Evolutionary conservation across 2,329 filamentous ascomycete species (phyloP).

Genomic region (Sclerotinia sclerotiorum): DNA sequence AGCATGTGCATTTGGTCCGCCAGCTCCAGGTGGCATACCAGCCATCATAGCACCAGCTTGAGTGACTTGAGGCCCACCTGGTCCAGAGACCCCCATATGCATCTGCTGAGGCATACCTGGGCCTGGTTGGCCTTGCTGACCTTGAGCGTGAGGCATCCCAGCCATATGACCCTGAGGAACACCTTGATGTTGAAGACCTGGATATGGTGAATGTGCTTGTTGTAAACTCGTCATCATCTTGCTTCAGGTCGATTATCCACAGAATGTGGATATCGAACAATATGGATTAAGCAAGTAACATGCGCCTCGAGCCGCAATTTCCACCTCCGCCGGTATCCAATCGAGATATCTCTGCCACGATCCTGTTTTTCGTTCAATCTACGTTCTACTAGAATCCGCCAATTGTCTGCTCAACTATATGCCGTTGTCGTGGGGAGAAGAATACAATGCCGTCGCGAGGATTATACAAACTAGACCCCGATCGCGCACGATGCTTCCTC

Average conservation of each 20-base stretch:
- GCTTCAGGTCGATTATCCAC: slow-evolving; percentile 50
- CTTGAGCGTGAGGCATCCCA: slow-evolving; percentile 58
- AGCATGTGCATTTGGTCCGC: slow-evolving; percentile 61
- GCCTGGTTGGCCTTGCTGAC: slow-evolving; percentile 66
- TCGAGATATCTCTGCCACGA: slow-evolving; percentile 38
- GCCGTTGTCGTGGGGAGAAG: slow-evolving; percentile 21
- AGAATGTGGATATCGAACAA: slow-evolving; percentile 57
- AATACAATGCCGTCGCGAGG: slow-evolving; percentile 28
- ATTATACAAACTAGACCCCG: slow-evolving; percentile 34
- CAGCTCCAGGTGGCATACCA: slow-evolving; percentile 68
- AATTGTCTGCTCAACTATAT: slow-evolving; percentile 23
- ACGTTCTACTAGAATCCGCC: slow-evolving; percentile 7
- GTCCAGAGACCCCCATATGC: slow-evolving; percentile 72
- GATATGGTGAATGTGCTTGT: slow-evolving; percentile 68
- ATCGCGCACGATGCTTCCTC: slow-evolving; percentile 24
- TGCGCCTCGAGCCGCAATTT: slow-evolving; percentile 33
- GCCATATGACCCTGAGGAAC: slow-evolving; percentile 58
- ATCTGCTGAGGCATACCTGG: slow-evolving; percentile 65
- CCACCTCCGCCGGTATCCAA: slow-evolving; percentile 50
- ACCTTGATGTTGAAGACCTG: slow-evolving; percentile 71
- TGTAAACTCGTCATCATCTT: slow-evolving; percentile 72
- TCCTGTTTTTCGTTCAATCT: slow-evolving; percentile 27
- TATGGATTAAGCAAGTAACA: slow-evolving; percentile 30
- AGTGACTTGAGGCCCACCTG: slow-evolving; percentile 67
- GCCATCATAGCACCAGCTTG: slow-evolving; percentile 70